Evolutionary conservation across 108 stramenopile species (phyloP), one percentile per base, ranked within the genome.

Genomic region (Skeletonema menzelii): DNA sequence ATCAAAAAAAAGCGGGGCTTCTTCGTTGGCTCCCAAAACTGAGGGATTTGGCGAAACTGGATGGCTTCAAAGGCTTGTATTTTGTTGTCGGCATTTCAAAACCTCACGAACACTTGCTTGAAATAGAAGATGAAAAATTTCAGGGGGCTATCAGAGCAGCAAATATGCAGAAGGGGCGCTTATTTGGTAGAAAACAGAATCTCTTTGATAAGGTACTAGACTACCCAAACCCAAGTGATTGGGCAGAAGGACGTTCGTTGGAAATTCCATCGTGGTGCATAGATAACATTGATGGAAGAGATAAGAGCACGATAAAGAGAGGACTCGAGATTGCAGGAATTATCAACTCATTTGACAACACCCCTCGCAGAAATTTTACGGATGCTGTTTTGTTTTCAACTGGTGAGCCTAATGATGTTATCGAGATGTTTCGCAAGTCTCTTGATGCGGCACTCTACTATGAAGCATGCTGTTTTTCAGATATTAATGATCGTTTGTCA

Each of bases 321-420:
- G 56, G 19, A 53, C 74, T 11, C 14, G 89, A 84, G 56, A 76
- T 87, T 19, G 42, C 73, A 28, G 89, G 87, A 20, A 62, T 91
- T 24, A 56, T 86, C 4, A 82, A 72, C 24, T 63, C 84, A 49
- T 88, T 91, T 83, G 89, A 91, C 76, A 91, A 91, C 65, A 91
- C 89, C 15, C 89, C 89, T 15, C 83, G 89, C 5, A 81, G 87
- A n/a, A 60, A 77, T 17, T 83, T 66, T 26, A 58, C 85, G 10
- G 60, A 75, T 4, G 73, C 89, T 4, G 65, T 30, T 10, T 22
- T 86, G 13, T 86, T 57, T 78, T 32, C 42, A n/a, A 62, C 59
- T n/a, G 73, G 70, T 5, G 59, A 42, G 17, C 85, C 83, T 4
- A 66, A 80, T 13, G 38, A 46, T 27, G 75, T 77, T 8, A 22